Evolutionary conservation across 768 basidiomycete genomes (phyloP).

Genomic region (Hirschioporus abietinus): DNA sequence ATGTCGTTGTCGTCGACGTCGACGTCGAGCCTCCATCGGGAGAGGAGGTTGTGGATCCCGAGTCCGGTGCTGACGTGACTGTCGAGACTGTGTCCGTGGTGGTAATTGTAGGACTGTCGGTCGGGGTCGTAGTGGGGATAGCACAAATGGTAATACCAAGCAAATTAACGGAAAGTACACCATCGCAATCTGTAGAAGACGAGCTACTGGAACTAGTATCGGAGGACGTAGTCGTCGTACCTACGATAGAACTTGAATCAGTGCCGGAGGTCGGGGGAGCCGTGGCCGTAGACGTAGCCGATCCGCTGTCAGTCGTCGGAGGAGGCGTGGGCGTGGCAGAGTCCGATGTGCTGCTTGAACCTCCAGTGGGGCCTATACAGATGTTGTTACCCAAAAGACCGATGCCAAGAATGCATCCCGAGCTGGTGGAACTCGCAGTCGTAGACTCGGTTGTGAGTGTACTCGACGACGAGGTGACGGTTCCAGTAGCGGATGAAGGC

Average conservation of each 20-base stretch:
- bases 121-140: slow-evolving; percentile 7
- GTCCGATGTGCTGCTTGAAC: background rate
- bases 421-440: background rate
- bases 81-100: slow-evolving; percentile 3
- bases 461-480: background rate
- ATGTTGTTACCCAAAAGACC: background rate
- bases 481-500: background rate
- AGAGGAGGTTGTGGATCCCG: background rate
- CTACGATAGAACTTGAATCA: background rate
- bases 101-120: slow-evolving; percentile 6
- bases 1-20: background rate
- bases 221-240: background rate
- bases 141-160: background rate
- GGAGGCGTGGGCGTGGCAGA: background rate
- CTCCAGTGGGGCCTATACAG: background rate
- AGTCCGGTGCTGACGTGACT: background rate
- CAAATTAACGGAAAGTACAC: background rate
- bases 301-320: background rate
- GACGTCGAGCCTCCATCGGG: background rate
- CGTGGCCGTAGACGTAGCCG: too few relatives aligned
- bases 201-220: slow-evolving; percentile 8
- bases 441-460: background rate
- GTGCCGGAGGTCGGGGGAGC: background rate
- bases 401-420: background rate
- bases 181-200: background rate